Base-by-base conservation (phyloP, 768 basidiomycete species). In the Boletellus ananas region DNA sequence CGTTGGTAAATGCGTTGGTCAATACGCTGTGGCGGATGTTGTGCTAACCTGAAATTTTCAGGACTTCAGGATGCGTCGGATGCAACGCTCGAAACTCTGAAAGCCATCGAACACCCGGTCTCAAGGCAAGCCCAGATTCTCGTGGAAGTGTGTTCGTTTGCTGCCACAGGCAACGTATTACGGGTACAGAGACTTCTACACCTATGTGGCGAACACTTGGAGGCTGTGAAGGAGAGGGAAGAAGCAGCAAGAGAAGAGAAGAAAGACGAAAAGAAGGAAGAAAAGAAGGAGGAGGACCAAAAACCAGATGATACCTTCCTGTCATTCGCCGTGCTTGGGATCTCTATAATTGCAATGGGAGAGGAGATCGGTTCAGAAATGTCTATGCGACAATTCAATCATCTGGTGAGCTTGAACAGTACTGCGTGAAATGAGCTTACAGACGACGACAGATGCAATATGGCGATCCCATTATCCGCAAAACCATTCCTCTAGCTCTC, bases 311-410 rank as follows among this genome's bases (percentile, higher is more conserved):
- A 92, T 57, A 85, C 85, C 27, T 91, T 90, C 77, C 90, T 97
- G 67, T 81, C 91, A 0, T 88, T 97, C 55, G 90, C 95, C 14
- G 93, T 95, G 27, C 76, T 98, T 49, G 96, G 93, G 23, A 90
- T 99, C 60, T 85, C 95, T 0, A 70, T 98, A 51, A 89, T 98
- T 38, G 85, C 96, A 4, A 97, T 98, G 94, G 96, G 96, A 17
- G 96, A 99, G 70, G 95, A 98, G 20, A 84, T 97, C 42, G 96
- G 96, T 42, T 85, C 94, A 2, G 92, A 98, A 68, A 98, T 99
- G 96, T 85, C 90, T n/a, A 71, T 98, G 60, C 75, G 96, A 56
- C 92, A 94, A 60, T 95, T 98, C 76, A 96, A 97, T 69, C 96
- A 99, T 66, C 75, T 99, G 47, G 94, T 95, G 56, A 59, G 84